Base-by-base conservation (phyloP, 192 early-diverging fungal genomes). In the Coemansia sp. region DNA sequence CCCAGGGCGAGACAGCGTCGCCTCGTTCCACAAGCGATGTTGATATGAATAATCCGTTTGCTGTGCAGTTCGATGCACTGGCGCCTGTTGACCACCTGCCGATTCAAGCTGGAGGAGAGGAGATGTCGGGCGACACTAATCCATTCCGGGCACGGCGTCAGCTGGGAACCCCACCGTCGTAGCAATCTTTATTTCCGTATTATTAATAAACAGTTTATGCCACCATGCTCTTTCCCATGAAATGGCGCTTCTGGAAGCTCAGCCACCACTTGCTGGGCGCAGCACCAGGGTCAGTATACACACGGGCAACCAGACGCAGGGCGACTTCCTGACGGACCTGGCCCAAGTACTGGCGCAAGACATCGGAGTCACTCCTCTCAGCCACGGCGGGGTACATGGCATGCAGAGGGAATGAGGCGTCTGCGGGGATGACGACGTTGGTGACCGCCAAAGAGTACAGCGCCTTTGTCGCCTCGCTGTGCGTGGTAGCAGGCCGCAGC, bases 221-320 rank as follows among this genome's bases (percentile, higher is more conserved):
- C n/a, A n/a, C n/a, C 60, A 92, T 80, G 26, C 84, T 74, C 81
- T 95, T 86, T 68, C 88, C 88, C 95, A 99, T 99, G 69, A 99
- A 99, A 83, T 97, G 94, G 65, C 95, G 86, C 87, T 97, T 99
- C 68, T 93, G 87, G 85, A 99, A 99, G 70, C 91, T 90, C 85
- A 99, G 84, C 97, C 97, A 99, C 95, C 95, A 99, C 73, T 99
- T 99, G 84, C 90, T 92, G 14, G 93, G 90, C 68, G 70, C 91
- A 84, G 4, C 56, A 10, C 52, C 52, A 15, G 84, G 86, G 38
- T 92, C 91, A 15, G 76, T 64, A 81, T 92, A 99, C 17, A 97
- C 82, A 37, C 83, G 82, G 15, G 85, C 84, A 4, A 87, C 82
- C 27, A 99, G 78, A 34, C 97, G 80, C 38, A 75, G 64, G 18